Evolutionary conservation across 179 eudicot genomes (phyloP).

Genomic region (Kewa caespitosa): DNA sequence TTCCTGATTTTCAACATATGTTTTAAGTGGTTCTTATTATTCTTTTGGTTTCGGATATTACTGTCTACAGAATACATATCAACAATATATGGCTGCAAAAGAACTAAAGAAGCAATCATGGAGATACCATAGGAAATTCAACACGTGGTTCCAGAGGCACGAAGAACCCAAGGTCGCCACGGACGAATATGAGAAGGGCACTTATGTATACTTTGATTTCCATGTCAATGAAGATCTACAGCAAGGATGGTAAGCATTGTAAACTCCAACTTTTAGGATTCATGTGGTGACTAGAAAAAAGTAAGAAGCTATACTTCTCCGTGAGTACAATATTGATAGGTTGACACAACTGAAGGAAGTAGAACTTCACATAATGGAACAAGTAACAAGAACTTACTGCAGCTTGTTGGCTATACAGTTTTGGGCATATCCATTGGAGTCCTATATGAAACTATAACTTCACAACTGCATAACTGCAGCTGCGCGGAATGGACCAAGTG

Average conservation of each 20-base stretch:
- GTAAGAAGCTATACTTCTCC: background rate
- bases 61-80: constrained; percentile 80
- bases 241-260: constrained; percentile 81
- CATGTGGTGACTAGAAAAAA: too few relatives aligned
- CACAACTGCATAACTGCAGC: too few relatives aligned
- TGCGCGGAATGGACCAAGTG: too few relatives aligned
- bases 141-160: constrained; percentile 97
- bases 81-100: constrained; percentile 93
- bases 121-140: constrained; percentile 90
- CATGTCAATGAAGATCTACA: constrained; percentile 70
- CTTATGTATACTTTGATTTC: constrained; percentile 92
- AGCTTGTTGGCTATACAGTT: too few relatives aligned
- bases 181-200: constrained; percentile 94
- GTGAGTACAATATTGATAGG: background rate
- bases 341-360: too few relatives aligned
- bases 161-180: constrained; percentile 94
- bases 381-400: too few relatives aligned
- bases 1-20: constrained; percentile 7
- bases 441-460: too few relatives aligned
- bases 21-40: background rate
- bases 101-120: constrained; percentile 96
- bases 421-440: too few relatives aligned
- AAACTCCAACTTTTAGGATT: background rate
- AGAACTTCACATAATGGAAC: too few relatives aligned
- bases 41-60: background rate